A percentile compares a stretch with the other conserved stretches of the same genome.
Evolutionary conservation across 257 asterid species (phyloP).

Genomic region (Paraleonurus japonicus): DNA sequence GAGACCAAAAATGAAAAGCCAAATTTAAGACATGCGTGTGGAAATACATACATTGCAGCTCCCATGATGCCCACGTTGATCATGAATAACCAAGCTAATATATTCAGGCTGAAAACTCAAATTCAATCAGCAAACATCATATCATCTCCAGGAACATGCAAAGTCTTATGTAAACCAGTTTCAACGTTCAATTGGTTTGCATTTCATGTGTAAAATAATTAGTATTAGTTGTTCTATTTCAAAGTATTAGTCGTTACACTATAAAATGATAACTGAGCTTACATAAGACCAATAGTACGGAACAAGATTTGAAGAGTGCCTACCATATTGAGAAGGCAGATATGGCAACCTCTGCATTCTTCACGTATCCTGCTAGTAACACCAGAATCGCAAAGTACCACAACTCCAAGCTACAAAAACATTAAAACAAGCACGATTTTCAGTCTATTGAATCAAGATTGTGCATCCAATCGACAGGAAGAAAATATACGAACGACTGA

Average conservation of each 20-base stretch:
- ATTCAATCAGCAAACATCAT: neutral
- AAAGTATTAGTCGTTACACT: no score
- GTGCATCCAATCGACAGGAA: no score
- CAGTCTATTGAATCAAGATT: neutral
- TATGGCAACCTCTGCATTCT: neutral
- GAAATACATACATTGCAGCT: constrained; percentile 43
- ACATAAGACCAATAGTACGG: no score
- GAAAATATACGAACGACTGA: no score
- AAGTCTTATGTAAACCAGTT: no score
- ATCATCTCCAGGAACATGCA: no score
- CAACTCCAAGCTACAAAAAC: neutral
- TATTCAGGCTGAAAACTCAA: constrained; percentile 38
- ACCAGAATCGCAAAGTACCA: neutral
- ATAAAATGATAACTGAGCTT: no score
- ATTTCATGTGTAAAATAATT: no score
- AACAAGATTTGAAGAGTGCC: no score
- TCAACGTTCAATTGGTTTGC: neutral
- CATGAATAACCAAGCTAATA: constrained; percentile 12
- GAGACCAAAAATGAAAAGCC: neutral
- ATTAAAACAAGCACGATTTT: neutral
- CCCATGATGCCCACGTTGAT: constrained; percentile 20
- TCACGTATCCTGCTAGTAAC: neutral
- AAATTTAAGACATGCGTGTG: neutral
- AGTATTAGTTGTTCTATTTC: no score
- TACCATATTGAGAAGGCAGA: neutral